Base-by-base conservation (phyloP, 1,284 basidiomycete genomes). In the Pseudozyma sp. region DNA sequence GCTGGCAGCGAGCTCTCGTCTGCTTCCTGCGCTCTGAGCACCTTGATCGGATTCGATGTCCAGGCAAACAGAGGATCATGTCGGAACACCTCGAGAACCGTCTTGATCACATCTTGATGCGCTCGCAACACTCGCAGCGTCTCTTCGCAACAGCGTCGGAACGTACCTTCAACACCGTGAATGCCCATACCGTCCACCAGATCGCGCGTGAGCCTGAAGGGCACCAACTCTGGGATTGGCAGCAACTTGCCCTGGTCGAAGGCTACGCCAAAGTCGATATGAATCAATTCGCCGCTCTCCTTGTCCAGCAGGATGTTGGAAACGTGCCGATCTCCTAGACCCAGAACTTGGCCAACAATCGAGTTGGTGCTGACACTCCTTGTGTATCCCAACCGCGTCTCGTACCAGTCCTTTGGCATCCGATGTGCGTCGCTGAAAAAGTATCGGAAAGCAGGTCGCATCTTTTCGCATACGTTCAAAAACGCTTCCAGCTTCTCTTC, bases 241-340 rank as follows among this genome's bases (percentile, higher is more conserved):
- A 99, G 87, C 19, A 91, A 87, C 81, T 92, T 92, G 13, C 97
- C 96, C 93, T 82, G 93, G 76, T 97, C 97, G 85, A 99, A 99
- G 0, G 95, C 94, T 59, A 98, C 93, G 2, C 96, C 96, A 36
- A 99, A 89, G 86, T 99, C 96, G 58, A 99, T 99, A 84, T 97
- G 93, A 5, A 95, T 90, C 38, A 96, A 88, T 84, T 98, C 94
- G 21, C 96, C 96, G 12, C 89, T 91, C 39, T 86, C 86, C 63
- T 90, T 90, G 85, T 98, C 95, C 61, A 99, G 88, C 48, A 99
- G 88, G 76, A 99, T 97, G 85, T 99, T 99, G 43, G 92, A 92
- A 8, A 90, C 89, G 83, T 99, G 96, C 16, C 96, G 90, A 83
- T 99, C 96, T 0, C 96, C 96, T 0, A 99, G 88, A 3, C 96